These are phyloP conservation scores for Fusarium coicis DNA, from an alignment of 2,329 filamentous ascomycete genomes.

Conservation along the genomic window DNA sequence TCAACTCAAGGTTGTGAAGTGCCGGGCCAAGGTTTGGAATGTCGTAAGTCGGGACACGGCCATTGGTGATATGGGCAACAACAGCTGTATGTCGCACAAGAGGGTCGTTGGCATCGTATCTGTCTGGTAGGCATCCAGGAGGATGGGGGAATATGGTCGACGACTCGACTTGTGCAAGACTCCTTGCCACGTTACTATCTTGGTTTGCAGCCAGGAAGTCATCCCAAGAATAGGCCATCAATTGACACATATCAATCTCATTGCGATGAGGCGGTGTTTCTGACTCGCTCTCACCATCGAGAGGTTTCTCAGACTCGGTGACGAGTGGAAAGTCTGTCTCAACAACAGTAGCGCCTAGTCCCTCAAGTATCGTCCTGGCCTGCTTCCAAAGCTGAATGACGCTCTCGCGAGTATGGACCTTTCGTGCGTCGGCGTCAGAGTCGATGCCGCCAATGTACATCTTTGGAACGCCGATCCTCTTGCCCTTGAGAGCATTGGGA, in stretches of 20 bases:
- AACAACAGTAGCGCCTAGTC: background rate
- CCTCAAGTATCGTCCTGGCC: background rate
- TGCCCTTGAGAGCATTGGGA: background rate
- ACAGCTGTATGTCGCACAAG: conserved; percentile 6
- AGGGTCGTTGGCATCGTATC: background rate
- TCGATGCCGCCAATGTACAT: conserved; percentile 12
- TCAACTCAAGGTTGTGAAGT: background rate
- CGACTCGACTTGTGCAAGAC: background rate
- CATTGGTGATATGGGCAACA: background rate
- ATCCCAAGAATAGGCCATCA: conserved; percentile 11
- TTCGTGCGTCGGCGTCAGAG: background rate
- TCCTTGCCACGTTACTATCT: background rate
- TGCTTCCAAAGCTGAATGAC: background rate
- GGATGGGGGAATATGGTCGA: background rate
- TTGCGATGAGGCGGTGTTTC: conserved; percentile 1
- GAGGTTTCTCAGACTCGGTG: background rate
- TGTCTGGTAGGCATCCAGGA: background rate
- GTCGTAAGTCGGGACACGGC: background rate
- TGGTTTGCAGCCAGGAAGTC: background rate
- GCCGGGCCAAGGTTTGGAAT: background rate
- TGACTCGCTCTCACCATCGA: background rate
- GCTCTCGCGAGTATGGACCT: background rate
- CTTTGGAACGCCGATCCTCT: conserved; percentile 19
- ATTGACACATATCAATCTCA: conserved; percentile 2
- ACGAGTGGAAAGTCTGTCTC: background rate